Evolutionary conservation across 75 land plant species (phyloP).

Genomic region (Adiantum capillusveneris): DNA sequence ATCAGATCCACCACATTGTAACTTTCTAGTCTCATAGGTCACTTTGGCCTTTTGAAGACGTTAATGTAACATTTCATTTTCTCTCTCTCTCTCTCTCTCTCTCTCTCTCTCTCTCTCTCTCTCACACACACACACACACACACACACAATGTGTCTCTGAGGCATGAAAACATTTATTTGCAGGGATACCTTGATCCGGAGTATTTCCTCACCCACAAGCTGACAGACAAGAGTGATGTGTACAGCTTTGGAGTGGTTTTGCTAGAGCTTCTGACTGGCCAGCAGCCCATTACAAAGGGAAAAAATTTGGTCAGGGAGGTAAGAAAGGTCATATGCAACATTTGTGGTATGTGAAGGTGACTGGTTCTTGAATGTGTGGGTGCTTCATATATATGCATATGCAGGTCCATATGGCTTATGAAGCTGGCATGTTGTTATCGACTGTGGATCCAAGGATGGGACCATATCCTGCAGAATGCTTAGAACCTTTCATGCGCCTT

Average conservation of each 20-base stretch:
- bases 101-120: too few relatives aligned
- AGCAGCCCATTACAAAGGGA: slow-evolving; percentile 72
- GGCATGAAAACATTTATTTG: too few relatives aligned
- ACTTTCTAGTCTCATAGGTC: too few relatives aligned
- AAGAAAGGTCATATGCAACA: not conserved
- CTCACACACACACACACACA: too few relatives aligned
- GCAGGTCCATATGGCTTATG: slow-evolving; percentile 64
- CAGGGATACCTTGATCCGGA: slow-evolving; percentile 95
- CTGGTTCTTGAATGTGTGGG: not conserved
- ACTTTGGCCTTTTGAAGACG: too few relatives aligned
- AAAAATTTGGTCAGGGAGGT: slow-evolving; percentile 92
- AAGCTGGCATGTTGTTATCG: slow-evolving; percentile 40
- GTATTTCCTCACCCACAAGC: slow-evolving; percentile 67
- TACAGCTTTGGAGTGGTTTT: slow-evolving; percentile 92
- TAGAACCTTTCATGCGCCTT: slow-evolving; percentile 42
- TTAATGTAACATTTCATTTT: too few relatives aligned
- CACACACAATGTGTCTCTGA: too few relatives aligned
- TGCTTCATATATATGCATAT: slow-evolving; percentile 4
- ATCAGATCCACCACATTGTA: too few relatives aligned
- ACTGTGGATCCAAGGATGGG: slow-evolving; percentile 65
- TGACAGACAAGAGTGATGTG: slow-evolving; percentile 95
- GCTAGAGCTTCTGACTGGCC: slow-evolving; percentile 78
- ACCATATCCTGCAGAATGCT: slow-evolving; percentile 48
- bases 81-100: too few relatives aligned
- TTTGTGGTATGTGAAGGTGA: not conserved